Evolutionary conservation across 2,329 filamentous ascomycete species (phyloP), one percentile per base, ranked within the genome.

Genomic region (Trichoderma hamatum): DNA sequence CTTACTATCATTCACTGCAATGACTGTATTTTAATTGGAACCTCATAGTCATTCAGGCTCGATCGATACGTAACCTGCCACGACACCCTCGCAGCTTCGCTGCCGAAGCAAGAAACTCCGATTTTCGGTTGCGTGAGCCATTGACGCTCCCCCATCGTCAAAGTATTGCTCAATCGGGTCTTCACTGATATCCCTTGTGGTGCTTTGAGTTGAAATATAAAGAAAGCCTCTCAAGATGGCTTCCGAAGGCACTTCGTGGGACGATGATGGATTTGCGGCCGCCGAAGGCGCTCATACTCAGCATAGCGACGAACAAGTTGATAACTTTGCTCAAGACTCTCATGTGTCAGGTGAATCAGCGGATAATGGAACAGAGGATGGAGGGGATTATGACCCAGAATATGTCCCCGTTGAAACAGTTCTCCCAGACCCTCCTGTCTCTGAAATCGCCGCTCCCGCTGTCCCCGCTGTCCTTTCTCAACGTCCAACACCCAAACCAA

Each of bases 381-480:
- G 82, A 70, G 84, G 80, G 72, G 86, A 88, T 74, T 88, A 88
- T 81, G 85, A 88, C 72, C 85, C 86, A 69, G 85, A 86, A 75
- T 86, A 85, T 68, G 81, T 87, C 75, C 80, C 81, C 66, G 78
- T 84, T 71, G 78, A 78, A 30, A 72, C 81, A 78, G 68, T 70
- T 73, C 70, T 78, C 76, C 73, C 85, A 81, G 76, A 73, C 73
- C 70, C 78, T 76, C 73, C 85, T 81, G 76, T 73, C 58, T 64
- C 75, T 67, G 75, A 78, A 69, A 73, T 74, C 70, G 68, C 73
- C 54, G 72, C 74, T 58, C 73, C 76, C 46, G 71, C 75, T 36
- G 73, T 73, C 34, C 72, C 76, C 46, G 71, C 75, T 36, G 73
- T 74, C 34, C 72, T 73, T 30, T 73, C 74, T 19, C 78, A 78